These are phyloP conservation scores for Rosa persica DNA, from an alignment of 306 rosid genomes.

Conservation along the genomic window DNA sequence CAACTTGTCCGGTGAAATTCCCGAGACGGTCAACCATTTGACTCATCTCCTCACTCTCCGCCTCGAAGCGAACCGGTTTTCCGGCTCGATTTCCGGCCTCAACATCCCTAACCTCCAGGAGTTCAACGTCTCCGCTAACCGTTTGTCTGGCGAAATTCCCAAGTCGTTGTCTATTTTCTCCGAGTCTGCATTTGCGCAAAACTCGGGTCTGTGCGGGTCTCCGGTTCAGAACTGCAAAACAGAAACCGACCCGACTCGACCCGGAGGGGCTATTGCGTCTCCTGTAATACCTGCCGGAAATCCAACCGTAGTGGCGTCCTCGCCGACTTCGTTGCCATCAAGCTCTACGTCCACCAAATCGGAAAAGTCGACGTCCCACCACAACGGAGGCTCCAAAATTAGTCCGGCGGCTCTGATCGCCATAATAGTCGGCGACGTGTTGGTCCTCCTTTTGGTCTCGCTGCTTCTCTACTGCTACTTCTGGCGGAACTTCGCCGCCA, in stretches of 20 bases:
- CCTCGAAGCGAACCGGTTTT: conserved; percentile 47
- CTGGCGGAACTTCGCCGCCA: conserved; percentile 43
- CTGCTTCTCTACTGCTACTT: conserved; percentile 74
- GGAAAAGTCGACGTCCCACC: conserved; percentile 2
- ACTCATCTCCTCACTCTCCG: conserved; percentile 70
- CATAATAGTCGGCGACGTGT: conserved; percentile 60
- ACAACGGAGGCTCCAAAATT: conserved; percentile 32
- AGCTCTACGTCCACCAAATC: conserved; percentile 24
- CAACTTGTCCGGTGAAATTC: conserved; percentile 59
- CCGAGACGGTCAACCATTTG: conserved; percentile 45
- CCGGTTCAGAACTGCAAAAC: conserved; percentile 54
- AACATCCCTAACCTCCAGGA: conserved; percentile 53
- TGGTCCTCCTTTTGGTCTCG: conserved; percentile 52
- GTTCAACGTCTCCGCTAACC: conserved; percentile 63
- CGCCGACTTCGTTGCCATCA: conserved; percentile 61
- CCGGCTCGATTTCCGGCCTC: conserved; percentile 50
- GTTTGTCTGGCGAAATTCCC: conserved; percentile 61
- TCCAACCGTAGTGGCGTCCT: conserved; percentile 53
- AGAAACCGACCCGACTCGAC: conserved; percentile 46
- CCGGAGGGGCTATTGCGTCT: conserved; percentile 84
- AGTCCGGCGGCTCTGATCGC: conserved; percentile 52
- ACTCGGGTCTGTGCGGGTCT: conserved; percentile 60
- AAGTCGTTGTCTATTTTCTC: conserved; percentile 53
- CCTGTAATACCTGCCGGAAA: conserved; percentile 43
- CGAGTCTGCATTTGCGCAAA: conserved; percentile 45